Percentiles rank a stretch among this genome's conserved stretches.
Evolutionary conservation across 306 rosid genomes (phyloP).

Genomic region (Rosa persica): DNA sequence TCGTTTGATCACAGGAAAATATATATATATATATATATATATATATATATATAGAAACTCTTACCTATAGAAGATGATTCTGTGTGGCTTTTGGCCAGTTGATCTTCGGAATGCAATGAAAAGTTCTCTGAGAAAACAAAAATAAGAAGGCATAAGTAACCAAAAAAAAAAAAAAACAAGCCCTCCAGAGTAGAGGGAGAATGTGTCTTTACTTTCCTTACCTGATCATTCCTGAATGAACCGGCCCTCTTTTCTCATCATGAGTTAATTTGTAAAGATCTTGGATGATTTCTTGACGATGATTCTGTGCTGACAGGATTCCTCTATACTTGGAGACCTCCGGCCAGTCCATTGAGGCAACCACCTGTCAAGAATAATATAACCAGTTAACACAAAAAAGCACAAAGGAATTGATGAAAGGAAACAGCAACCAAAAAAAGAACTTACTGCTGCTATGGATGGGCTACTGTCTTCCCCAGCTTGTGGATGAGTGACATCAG

Average conservation of each 20-base stretch:
- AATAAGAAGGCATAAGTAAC: not conserved
- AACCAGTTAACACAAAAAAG: not conserved
- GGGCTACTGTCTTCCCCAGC: slow-evolving; percentile 69
- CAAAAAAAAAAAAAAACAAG: not conserved
- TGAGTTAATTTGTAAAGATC: slow-evolving; percentile 42
- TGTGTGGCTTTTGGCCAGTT: slow-evolving; percentile 36
- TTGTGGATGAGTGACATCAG: slow-evolving; percentile 81
- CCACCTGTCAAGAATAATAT: slow-evolving; percentile 49
- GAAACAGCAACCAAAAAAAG: not conserved
- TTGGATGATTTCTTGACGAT: slow-evolving; percentile 63
- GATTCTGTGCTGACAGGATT: slow-evolving; percentile 62
- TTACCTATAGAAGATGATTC: slow-evolving; percentile 87
- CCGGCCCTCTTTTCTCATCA: slow-evolving; percentile 42
- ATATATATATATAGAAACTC: no score
- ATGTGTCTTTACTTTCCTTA: slow-evolving; percentile 5
- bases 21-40: no score
- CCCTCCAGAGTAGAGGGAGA: not conserved
- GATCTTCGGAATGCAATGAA: slow-evolving; percentile 40
- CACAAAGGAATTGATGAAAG: no score
- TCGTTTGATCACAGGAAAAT: not conserved
- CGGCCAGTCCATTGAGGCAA: slow-evolving; percentile 97
- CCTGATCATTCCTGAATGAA: slow-evolving; percentile 72
- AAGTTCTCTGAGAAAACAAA: slow-evolving; percentile 45
- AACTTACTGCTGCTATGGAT: slow-evolving; percentile 83
- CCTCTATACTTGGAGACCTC: slow-evolving; percentile 59